These are phyloP conservation scores for Aurantiochytrium sp. DNA, from an alignment of 108 stramenopile genomes.

Conservation along the genomic window DNA sequence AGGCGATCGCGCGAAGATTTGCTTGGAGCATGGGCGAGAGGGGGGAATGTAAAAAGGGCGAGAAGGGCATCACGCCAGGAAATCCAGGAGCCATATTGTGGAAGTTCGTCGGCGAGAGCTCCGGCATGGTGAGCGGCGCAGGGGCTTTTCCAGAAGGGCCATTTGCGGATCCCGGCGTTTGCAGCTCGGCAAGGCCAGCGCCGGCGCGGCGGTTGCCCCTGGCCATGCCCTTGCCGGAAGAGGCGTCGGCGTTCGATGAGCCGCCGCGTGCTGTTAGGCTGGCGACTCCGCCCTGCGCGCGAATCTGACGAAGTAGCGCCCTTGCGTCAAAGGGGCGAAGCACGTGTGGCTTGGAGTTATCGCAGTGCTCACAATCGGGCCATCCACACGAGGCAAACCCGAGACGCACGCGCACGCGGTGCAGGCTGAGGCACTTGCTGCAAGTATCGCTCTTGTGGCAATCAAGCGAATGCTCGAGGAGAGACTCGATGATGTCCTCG, in stretches of 20 bases:
- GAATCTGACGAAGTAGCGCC: background rate
- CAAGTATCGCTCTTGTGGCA: background rate
- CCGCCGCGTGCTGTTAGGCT: background rate
- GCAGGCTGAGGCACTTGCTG: slow-evolving; percentile 2
- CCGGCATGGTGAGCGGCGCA: background rate
- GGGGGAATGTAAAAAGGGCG: background rate
- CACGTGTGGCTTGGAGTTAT: background rate
- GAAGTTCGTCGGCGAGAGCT: background rate
- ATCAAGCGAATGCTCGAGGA: background rate
- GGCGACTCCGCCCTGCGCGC: background rate
- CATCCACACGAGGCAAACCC: background rate
- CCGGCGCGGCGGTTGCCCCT: too few species aligned
- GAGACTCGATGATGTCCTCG: background rate
- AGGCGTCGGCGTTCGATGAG: background rate
- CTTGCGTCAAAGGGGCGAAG: background rate
- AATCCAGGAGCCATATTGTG: background rate
- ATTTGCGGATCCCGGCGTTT: too few species aligned
- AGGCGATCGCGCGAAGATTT: background rate
- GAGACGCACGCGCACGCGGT: background rate
- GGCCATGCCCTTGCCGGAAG: background rate
- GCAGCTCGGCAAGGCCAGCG: too few species aligned
- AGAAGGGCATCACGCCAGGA: background rate
- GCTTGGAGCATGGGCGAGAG: background rate
- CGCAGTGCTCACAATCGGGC: background rate
- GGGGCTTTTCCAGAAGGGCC: too few species aligned